phyloP scores from a whole-genome alignment of 495 filamentous ascomycete genomes.

The Penicillium tannophilum region DNA sequence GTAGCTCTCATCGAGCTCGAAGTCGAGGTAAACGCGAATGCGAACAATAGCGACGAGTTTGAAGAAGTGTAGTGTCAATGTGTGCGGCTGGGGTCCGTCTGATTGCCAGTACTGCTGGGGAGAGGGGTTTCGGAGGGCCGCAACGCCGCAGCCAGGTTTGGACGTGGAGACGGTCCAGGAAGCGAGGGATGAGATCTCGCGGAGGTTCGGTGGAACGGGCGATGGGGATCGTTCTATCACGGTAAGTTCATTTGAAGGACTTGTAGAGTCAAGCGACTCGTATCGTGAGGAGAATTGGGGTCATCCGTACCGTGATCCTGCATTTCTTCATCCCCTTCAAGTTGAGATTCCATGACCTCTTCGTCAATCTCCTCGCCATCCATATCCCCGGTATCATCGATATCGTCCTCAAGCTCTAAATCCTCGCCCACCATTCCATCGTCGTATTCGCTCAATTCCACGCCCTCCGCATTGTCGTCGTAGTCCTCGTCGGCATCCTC shows the following conservation, averaged over 20 bases:
- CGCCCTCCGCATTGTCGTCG: slow-evolving; percentile 15
- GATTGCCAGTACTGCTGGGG: slow-evolving; percentile 91
- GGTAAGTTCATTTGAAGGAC: background rate
- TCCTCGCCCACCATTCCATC: slow-evolving; percentile 20
- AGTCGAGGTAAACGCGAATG: slow-evolving; percentile 87
- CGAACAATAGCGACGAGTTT: slow-evolving; percentile 83
- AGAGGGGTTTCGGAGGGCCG: slow-evolving; percentile 79
- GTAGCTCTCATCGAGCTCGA: slow-evolving; percentile 89
- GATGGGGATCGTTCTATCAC: slow-evolving; percentile 39
- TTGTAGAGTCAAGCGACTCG: background rate
- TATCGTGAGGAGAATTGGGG: slow-evolving; percentile 28
- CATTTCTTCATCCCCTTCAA: slow-evolving; percentile 40
- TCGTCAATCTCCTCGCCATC: slow-evolving; percentile 41
- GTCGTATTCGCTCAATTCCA: slow-evolving; percentile 15
- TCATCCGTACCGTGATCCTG: slow-evolving; percentile 36
- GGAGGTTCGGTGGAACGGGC: slow-evolving; percentile 55
- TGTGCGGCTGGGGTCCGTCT: slow-evolving; percentile 93
- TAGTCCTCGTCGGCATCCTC: slow-evolving; percentile 21
- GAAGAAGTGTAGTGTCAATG: slow-evolving; percentile 93
- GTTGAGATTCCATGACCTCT: slow-evolving; percentile 12
- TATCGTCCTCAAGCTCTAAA: slow-evolving; percentile 34
- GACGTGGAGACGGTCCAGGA: slow-evolving; percentile 89
- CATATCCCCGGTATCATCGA: slow-evolving; percentile 33
- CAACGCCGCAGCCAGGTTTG: slow-evolving; percentile 89
- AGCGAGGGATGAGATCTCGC: slow-evolving; percentile 93